phyloP scores from a whole-genome alignment of 495 filamentous ascomycete genomes.

The Lophiostoma macrostomum region DNA sequence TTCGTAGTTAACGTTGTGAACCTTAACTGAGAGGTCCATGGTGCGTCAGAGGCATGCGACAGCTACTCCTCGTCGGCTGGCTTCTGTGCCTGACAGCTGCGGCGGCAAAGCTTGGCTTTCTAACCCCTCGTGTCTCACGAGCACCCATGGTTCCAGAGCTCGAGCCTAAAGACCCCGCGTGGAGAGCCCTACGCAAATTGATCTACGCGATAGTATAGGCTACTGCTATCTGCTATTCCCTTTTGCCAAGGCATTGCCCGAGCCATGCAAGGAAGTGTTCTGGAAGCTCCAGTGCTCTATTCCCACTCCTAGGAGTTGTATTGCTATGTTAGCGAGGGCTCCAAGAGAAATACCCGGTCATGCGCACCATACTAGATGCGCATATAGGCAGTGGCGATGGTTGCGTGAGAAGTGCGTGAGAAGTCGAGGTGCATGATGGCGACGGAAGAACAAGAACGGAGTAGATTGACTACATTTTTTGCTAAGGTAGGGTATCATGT shows the following conservation, averaged over 20 bases:
- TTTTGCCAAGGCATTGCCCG: conserved; percentile 4
- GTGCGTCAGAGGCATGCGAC: background rate
- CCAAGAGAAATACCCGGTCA: conserved; percentile 22
- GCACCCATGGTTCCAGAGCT: background rate
- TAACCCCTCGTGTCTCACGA: conserved; percentile 19
- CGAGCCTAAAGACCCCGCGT: conserved; percentile 11
- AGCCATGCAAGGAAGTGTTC: no score
- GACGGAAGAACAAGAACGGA: background rate
- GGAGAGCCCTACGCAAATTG: conserved; percentile 3
- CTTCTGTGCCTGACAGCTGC: conserved; percentile 3
- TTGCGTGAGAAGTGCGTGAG: background rate
- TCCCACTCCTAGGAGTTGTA: no score
- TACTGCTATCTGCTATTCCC: no score
- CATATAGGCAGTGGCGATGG: conserved; percentile 10
- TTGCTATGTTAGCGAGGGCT: no score
- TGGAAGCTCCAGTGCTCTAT: conserved; percentile 3
- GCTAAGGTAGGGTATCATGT: conserved; percentile 34
- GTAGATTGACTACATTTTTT: conserved; percentile 13
- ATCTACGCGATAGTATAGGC: background rate
- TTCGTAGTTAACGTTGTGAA: no score
- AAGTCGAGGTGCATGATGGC: conserved; percentile 6
- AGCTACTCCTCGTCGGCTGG: background rate
- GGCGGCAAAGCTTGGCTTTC: conserved; percentile 6
- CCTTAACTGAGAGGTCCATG: background rate
- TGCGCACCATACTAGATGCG: conserved; percentile 5